Evolutionary conservation across 768 basidiomycete genomes (phyloP), one percentile per base, ranked within the genome.

Genomic region (Ramaria sp.): DNA sequence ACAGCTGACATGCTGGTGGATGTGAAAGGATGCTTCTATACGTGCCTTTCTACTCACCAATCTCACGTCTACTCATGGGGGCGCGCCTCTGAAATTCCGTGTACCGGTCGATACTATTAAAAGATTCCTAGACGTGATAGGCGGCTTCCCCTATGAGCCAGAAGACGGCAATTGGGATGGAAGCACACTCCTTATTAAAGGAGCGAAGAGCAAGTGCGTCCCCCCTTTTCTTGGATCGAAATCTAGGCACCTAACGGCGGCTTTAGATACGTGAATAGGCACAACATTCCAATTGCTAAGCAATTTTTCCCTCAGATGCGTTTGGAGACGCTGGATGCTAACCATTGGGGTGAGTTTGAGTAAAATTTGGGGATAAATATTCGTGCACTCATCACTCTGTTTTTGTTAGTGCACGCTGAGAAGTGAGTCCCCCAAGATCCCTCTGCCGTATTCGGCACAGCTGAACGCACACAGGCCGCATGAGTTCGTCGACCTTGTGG

Each of bases 41-140:
- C 83, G 89, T 27, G 83, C 89, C 50, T 96, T 93, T 71, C 75
- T 96, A 20, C 72, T 95, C 34, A 94, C 93, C 12, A 96, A 96
- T 69, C 73, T 92, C 20, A 66, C 78, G 19, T 68, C 77, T 31
- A 68, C 71, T 1, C 54, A 69, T 38, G 65, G 68, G 64, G 57
- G 50, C 58, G 58, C 64, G 55, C 68, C 71, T 6, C 69, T 83
- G n/a, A 75, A 74, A 55, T 94, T 94, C 68, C 79, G 81, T 12
- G 73, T 95, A 31, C 91, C 93, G 0, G 67, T 94, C 11, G 72
- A 79, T 12, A 80, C 86, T 51, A 71, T 95, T 20, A 72, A 73
- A 2, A 71, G 75, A 6, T 74, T 81, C 0, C 78, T 93, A n/a
- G 65, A 72, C 0, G 75, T 79, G n/a, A 73, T 94, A 2, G 92